Evolutionary conservation across 169 alveolate species (phyloP), one percentile per base, ranked within the genome.

Genomic region (Eimeria mitis): DNA sequence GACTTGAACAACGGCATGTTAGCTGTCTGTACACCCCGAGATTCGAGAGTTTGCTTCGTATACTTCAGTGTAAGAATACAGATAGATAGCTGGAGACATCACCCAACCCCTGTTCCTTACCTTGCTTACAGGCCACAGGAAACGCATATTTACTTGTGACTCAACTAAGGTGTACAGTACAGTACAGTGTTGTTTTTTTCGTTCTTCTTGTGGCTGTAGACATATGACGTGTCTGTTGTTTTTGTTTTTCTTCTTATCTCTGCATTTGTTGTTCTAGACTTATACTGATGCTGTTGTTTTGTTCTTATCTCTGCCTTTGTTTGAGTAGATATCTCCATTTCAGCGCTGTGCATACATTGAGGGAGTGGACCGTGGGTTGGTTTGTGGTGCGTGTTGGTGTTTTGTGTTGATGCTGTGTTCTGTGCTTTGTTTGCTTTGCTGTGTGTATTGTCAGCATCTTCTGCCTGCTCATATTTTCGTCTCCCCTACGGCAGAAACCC

Each of bases 11-110:
- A 73, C 59, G 96, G 96, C 61, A 68, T 79, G 3, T 13, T 91
- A 40, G 96, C 89, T 34, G 85, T 91, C 34, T 81, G 89, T 42
- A 91, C 96, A 14, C 92, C 96, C 19, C 40, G 73, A 34, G 96
- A 91, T 65, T 59, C 96, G 68, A 42, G 89, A 52, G 89, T 91
- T 34, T 40, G 75, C 49, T 91, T 91, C 40, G 61, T 91, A 63
- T 91, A 87, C 87, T 91, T 91, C 87, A 25, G 59, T 65, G 96
- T 91, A 91, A 61, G 88, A 2, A 34, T 1, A 19, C 73, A 8
- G 13, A 40, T 63, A 9, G 56, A 49, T 9, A 49, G 73, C 19
- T 21, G 73, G 42, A 7, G 40, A 37, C 42, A 21, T 8, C 28
- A 16, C 21, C 68, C 28, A 0, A 59, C 28, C 21, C 28, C 21